phyloP scores from a whole-genome alignment of 176 grass and related monocot species.

The Avena atlantica region DNA sequence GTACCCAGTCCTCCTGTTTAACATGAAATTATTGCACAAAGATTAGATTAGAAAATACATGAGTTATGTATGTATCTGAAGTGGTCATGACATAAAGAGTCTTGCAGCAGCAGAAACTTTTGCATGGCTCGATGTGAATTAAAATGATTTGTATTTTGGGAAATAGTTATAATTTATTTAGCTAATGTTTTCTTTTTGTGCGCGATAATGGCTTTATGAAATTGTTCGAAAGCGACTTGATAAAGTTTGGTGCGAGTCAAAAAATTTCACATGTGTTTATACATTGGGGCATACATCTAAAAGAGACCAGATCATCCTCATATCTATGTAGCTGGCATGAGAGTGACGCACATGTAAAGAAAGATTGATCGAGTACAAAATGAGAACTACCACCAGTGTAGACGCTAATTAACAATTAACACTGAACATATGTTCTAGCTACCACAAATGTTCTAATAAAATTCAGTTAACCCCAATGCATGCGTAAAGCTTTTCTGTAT shows the following conservation, averaged over 20 bases:
- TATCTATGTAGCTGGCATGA: conserved; percentile 44
- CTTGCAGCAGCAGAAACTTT: not conserved
- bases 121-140: not conserved
- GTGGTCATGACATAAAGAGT: not conserved
- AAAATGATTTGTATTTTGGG: not conserved
- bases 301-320: conserved; percentile 24
- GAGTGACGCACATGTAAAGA: conserved; percentile 43
- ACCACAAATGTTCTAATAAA: not conserved
- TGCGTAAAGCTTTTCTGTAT: too few species aligned
- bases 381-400: not conserved
- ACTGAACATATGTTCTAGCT: conserved; percentile 1
- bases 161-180: not conserved
- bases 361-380: conserved; percentile 10
- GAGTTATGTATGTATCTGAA: not conserved
- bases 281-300: conserved; percentile 38
- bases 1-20: conserved; percentile 88
- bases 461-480: conserved; percentile 10
- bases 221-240: conserved; percentile 32
- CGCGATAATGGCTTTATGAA: conserved; percentile 21
- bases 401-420: conserved; percentile 16
- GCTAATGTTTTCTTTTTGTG: not conserved
- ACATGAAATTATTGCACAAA: not conserved
- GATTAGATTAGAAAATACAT: not conserved
- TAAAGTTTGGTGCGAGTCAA: conserved; percentile 23
- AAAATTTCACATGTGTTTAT: conserved; percentile 31